Evolutionary conservation across 768 basidiomycete genomes (phyloP).

Genomic region (Leucocoprinus birnbaumii): DNA sequence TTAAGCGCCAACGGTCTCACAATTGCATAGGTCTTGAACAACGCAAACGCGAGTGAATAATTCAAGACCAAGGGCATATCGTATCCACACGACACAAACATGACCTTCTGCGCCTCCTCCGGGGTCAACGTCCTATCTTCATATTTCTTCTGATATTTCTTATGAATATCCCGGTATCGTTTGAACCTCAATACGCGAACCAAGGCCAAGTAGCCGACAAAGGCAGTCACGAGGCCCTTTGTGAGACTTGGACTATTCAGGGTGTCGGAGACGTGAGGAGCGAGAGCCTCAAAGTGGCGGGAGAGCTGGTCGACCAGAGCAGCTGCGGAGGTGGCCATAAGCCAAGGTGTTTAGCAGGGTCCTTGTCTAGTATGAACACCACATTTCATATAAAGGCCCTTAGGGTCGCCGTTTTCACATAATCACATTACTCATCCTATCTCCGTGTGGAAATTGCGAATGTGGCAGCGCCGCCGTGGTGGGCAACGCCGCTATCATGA

Average conservation of each 20-base stretch:
- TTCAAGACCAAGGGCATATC: conserved; percentile 44
- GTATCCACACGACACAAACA: conserved; percentile 29
- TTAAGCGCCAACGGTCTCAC: conserved; percentile 25
- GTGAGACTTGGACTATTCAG: neutral
- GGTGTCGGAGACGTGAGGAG: neutral
- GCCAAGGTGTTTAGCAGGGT: too few relatives aligned
- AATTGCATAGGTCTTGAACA: conserved; percentile 52
- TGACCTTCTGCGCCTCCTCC: conserved; percentile 43
- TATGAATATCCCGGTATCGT: conserved; percentile 38
- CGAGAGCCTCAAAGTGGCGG: neutral
- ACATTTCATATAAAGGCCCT: too few relatives aligned
- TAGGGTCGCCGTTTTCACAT: too few relatives aligned
- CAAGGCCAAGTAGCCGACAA: conserved; percentile 22
- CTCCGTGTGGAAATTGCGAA: too few relatives aligned
- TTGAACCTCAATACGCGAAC: conserved; percentile 40
- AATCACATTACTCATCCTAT: too few relatives aligned
- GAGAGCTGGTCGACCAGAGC: neutral
- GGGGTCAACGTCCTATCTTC: conserved; percentile 34
- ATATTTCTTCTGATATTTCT: conserved; percentile 35
- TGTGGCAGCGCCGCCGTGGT: too few relatives aligned
- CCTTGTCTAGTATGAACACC: too few relatives aligned
- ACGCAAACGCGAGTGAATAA: conserved; percentile 41
- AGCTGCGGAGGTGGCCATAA: too few relatives aligned
- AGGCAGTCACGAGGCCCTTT: neutral
- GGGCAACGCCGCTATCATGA: too few relatives aligned